Percentiles rank a stretch among this genome's conserved stretches.
These are phyloP conservation scores for Colletotrichum liaoningense DNA, from an alignment of 2,329 filamentous ascomycete genomes.

Conservation along the genomic window DNA sequence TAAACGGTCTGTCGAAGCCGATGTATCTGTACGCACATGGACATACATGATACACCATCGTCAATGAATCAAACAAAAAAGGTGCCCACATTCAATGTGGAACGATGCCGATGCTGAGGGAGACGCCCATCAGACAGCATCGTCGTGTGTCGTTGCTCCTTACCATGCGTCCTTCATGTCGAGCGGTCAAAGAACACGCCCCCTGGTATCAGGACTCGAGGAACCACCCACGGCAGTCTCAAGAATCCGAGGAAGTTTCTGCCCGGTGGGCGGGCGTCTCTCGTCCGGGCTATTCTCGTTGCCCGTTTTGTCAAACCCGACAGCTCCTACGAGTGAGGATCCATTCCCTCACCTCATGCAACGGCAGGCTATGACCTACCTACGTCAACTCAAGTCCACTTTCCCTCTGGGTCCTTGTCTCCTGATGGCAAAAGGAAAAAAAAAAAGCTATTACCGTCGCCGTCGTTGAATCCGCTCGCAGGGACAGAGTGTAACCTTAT, in stretches of 20 bases:
- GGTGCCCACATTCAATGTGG: neutral
- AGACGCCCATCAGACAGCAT: neutral
- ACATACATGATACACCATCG: neutral
- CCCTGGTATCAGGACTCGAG: too few species aligned
- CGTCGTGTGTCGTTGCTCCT: neutral
- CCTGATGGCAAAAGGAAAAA: neutral
- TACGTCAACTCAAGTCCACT: neutral
- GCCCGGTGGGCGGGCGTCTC: neutral
- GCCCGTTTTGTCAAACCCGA: neutral
- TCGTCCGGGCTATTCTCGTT: neutral
- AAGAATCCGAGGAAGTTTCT: neutral
- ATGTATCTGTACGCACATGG: neutral
- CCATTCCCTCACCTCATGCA: neutral
- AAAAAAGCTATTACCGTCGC: neutral
- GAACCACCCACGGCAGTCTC: neutral
- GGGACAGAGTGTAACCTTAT: neutral
- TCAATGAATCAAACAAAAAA: neutral
- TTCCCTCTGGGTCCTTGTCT: neutral
- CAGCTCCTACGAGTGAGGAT: neutral
- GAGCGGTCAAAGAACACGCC: neutral
- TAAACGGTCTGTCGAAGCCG: neutral
- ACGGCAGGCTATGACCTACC: neutral
- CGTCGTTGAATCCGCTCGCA: neutral
- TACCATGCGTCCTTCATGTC: too few species aligned
- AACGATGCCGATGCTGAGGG: neutral